phyloP scores from a whole-genome alignment of 2,329 filamentous ascomycete genomes.

The Pseudopithomyces maydicus region DNA sequence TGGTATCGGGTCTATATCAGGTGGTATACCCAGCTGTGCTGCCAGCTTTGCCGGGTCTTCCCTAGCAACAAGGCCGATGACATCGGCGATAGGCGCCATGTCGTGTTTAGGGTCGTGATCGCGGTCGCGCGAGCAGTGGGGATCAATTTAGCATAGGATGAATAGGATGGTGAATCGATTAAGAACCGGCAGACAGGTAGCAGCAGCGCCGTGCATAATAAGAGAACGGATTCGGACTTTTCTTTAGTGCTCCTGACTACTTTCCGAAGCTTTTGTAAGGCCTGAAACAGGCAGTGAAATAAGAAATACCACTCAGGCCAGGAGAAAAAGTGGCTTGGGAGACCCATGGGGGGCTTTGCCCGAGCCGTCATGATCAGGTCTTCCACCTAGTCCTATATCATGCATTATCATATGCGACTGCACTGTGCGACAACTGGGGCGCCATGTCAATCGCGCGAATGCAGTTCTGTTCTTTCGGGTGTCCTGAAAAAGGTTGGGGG shows the following conservation, averaged over 20 bases:
- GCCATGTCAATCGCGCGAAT: background rate
- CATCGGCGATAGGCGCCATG: slow-evolving; percentile 6
- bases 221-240: slow-evolving; percentile 10
- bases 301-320: background rate
- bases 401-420: background rate
- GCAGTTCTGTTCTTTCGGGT: background rate
- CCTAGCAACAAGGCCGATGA: background rate
- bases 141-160: background rate
- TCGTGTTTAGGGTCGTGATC: background rate
- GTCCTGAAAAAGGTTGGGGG: background rate
- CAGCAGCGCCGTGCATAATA: background rate
- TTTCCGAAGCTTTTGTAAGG: background rate
- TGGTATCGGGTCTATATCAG: slow-evolving; percentile 16
- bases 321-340: background rate
- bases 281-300: slow-evolving; percentile 5
- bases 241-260: slow-evolving; percentile 1
- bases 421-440: slow-evolving; percentile 2
- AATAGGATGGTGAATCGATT: slow-evolving; percentile 1
- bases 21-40: slow-evolving; percentile 5
- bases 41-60: slow-evolving; percentile 1
- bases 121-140: background rate
- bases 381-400: background rate
- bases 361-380: background rate
- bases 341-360: background rate
- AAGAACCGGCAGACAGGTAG: background rate